Evolutionary conservation across 768 basidiomycete genomes (phyloP), one percentile per base, ranked within the genome.

Genomic region (Rickenella mellea): DNA sequence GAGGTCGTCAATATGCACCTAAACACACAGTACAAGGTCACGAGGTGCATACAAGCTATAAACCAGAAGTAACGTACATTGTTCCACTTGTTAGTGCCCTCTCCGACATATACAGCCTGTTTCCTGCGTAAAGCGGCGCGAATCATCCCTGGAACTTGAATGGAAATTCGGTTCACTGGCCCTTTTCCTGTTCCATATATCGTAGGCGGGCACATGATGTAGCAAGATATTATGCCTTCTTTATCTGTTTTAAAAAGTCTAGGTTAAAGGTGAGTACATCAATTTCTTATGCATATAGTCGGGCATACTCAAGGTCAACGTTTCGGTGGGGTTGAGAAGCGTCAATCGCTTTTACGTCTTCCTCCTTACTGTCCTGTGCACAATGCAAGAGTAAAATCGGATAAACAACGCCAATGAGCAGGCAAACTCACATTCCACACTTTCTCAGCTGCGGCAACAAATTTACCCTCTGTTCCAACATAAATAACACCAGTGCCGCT

Each of bases 181-280:
- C 50, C 51, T 22, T 32, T 47, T 21, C 52, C 48, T 24, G 48
- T 39, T n/a, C 56, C 54, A 38, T 50, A 58, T 27, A 58, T 51
- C 2, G 52, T 56, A 3, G 69, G 64, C 1, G 76, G 74, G 10
- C 70, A 52, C 20, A 80, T 53, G 5, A 78, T 71, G 55, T 74
- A 70, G n/a, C n/a, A n/a, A n/a, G n/a, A n/a, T n/a, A n/a, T n/a
- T 51, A 37, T 45, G 70, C 73, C 73, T 57, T 71, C 56, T 28
- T 62, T 64, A 45, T 76, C 75, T 1, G 73, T 77, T 0, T 58
- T 55, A 12, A 73, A 42, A 22, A 79, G n/a, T n/a, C n/a, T n/a
- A n/a, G 11, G 15, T n/a, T 36, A 10, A 19, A 15, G 10, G 19
- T 17, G 24, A 4, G 7, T 36, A 7, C 33, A 36, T 2, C 11